Evolutionary conservation across 257 asterid species (phyloP).

Genomic region (Solanum acaule): DNA sequence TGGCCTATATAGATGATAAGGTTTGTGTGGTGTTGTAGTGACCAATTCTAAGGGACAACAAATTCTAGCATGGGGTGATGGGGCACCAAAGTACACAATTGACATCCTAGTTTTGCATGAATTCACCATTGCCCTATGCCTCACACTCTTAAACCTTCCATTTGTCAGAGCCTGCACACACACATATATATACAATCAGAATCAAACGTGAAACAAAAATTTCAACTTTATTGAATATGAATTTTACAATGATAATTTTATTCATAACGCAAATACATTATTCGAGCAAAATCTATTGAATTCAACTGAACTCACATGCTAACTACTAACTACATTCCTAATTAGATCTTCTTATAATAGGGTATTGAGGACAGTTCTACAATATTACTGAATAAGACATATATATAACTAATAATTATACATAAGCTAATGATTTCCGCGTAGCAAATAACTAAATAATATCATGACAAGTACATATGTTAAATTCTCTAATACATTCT

Average conservation of each 20-base stretch:
- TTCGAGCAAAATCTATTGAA: too few species aligned
- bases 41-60: constrained; percentile 22
- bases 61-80: constrained; percentile 36
- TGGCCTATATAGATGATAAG: constrained; percentile 27
- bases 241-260: too few species aligned
- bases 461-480: neutral
- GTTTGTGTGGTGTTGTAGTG: neutral
- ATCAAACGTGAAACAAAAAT: neutral
- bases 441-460: too few species aligned
- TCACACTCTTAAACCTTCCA: constrained; percentile 56
- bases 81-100: constrained; percentile 54
- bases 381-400: too few species aligned
- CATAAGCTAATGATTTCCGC: neutral
- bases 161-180: constrained; percentile 45
- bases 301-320: too few species aligned
- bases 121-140: constrained; percentile 50
- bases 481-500: neutral
- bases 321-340: neutral
- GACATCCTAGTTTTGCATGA: constrained; percentile 42
- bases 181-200: neutral
- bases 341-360: too few species aligned
- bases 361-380: neutral
- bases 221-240: too few species aligned
- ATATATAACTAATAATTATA: too few species aligned
- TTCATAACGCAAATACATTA: neutral